Base-by-base conservation (phyloP, 441 rosid species). In the Flueggea neowawraea region DNA sequence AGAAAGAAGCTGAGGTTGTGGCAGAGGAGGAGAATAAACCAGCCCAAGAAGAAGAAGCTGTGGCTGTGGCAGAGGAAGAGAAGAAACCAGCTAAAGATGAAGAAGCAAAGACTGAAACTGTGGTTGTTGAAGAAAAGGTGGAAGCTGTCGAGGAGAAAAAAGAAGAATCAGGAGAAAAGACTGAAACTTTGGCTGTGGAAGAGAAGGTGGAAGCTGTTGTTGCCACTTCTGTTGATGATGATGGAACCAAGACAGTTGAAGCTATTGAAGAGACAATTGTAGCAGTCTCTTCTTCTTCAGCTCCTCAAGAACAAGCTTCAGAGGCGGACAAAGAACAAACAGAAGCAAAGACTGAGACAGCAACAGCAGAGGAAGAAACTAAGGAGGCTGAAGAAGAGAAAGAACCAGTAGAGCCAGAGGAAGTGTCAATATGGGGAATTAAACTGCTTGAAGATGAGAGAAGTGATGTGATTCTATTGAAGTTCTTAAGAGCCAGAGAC, bases 401-500 rank as follows among this genome's bases (percentile, higher is more conserved):
- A 57, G 50, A 41, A 31, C 48, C 63, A 36, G 15, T 57, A 17
- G 54, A 33, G 8, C 62, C 73, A 9, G 65, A 70, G 52, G 73
- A 77, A 45, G 65, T 80, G 28, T 75, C 69, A 56, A 81, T 90
- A 50, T 90, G 93, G 89, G 91, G 98, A 3, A 78, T 93, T 47
- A 88, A 91, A 28, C 87, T 93, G 14, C 86, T 85, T 0, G 76
- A 73, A 63, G 96, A 92, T 65, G 92, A 90, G 11, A 64, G 86
- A 71, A 93, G 75, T 64, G 91, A 93, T 69, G 84, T 84, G 69
- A 85, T 93, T 62, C 80, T 90, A 14, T 64, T 93, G 33, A 93
- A 88, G 45, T 93, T 85, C 69, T 65, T 93, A 2, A 69, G 98
- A 28, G 98, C 98, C 0, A 81, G 97, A 61, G 98, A 90, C 60